Evolutionary conservation across 495 filamentous ascomycete genomes (phyloP).

Genomic region (Neurospora sp.): DNA sequence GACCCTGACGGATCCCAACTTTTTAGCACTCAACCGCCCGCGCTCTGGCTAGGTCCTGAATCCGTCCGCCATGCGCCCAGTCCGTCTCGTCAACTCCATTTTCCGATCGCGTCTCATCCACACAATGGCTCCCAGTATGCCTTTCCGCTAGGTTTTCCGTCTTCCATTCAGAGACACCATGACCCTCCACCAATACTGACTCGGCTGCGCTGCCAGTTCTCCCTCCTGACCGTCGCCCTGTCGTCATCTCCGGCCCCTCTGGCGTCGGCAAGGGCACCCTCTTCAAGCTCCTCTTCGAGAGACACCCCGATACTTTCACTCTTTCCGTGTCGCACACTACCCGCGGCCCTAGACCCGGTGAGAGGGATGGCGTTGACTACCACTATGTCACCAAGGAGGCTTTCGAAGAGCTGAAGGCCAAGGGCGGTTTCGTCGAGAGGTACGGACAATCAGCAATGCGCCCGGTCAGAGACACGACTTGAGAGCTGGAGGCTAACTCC

Average conservation of each 20-base stretch:
- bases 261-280: slow-evolving; percentile 87
- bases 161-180: not conserved
- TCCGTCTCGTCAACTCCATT: not conserved
- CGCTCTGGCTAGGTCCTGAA: not conserved
- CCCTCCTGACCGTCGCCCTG: slow-evolving; percentile 44
- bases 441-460: not conserved
- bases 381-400: slow-evolving; percentile 61
- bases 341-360: slow-evolving; percentile 62
- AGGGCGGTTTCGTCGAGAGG: slow-evolving; percentile 71
- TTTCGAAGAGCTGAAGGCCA: slow-evolving; percentile 57
- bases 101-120: slow-evolving; percentile 9
- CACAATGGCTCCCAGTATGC: slow-evolving; percentile 39
- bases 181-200: not conserved
- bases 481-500: not conserved
- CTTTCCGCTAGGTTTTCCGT: not conserved
- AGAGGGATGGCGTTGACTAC: slow-evolving; percentile 71
- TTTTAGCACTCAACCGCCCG: not conserved
- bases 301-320: slow-evolving; percentile 64
- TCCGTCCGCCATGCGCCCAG: not conserved
- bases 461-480: not conserved
- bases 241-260: slow-evolving; percentile 80
- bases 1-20: not conserved
- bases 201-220: slow-evolving; percentile 16
- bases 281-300: slow-evolving; percentile 54
- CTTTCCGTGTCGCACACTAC: slow-evolving; percentile 87